Conservation (phyloP, 2,329 filamentous ascomycete species). For the Ampelomyces quisqualis region DNA sequence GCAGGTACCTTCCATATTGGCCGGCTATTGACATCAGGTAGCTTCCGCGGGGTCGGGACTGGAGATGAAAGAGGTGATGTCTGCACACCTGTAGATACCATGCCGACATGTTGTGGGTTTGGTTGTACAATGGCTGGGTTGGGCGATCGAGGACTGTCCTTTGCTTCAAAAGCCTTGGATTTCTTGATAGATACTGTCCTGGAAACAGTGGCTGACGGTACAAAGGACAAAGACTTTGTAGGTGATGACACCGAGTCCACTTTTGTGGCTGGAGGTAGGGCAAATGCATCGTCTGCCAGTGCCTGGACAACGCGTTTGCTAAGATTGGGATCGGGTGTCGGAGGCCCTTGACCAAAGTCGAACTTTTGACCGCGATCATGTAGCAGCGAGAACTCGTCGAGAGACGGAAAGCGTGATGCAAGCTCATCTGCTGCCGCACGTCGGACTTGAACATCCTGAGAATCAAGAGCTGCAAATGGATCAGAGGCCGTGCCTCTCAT, state of each 20-base stretch:
- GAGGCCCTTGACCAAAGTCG: slow-evolving; percentile 62
- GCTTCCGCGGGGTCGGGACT: slow-evolving; percentile 30
- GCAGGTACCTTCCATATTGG: slow-evolving; percentile 58
- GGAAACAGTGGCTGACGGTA: slow-evolving; percentile 34
- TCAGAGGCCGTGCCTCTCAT: slow-evolving; percentile 70
- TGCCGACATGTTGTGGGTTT: slow-evolving; percentile 52
- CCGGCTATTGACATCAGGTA: slow-evolving; percentile 44
- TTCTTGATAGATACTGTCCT: slow-evolving; percentile 39
- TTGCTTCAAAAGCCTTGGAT: slow-evolving; percentile 21
- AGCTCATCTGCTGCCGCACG: slow-evolving; percentile 70
- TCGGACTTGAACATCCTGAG: slow-evolving; percentile 54
- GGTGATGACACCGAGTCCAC: slow-evolving; percentile 30
- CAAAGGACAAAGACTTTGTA: slow-evolving; percentile 30
- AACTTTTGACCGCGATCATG: slow-evolving; percentile 84
- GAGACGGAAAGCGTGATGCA: slow-evolving; percentile 79
- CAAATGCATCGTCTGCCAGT: slow-evolving; percentile 83
- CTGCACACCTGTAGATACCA: slow-evolving; percentile 78
- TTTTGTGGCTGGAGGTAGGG: slow-evolving; percentile 44
- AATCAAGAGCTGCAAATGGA: slow-evolving; percentile 87
- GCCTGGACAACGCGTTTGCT: slow-evolving; percentile 71
- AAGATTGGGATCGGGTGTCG: slow-evolving; percentile 51
- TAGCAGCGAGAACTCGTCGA: slow-evolving; percentile 89
- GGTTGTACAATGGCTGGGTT: slow-evolving; percentile 45
- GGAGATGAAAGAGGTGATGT: slow-evolving; percentile 59
- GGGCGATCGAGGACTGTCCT: slow-evolving; percentile 28